These are phyloP conservation scores for Proliferodiscus dingleyae DNA, from an alignment of 2,329 filamentous ascomycete species.

Conservation along the genomic window DNA sequence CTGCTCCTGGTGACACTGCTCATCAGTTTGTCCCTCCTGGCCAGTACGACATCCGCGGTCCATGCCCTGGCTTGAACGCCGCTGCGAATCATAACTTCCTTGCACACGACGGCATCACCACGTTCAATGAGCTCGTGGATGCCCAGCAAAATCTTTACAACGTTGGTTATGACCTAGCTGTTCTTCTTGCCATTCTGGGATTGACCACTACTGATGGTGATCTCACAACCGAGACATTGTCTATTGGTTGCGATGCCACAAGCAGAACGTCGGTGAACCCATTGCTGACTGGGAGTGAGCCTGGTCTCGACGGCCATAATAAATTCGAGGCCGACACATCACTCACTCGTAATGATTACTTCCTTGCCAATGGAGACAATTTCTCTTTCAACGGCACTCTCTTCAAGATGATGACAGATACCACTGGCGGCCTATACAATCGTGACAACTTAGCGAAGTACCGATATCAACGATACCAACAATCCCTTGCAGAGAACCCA, in stretches of 20 bases:
- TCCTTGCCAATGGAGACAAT: conserved; percentile 17
- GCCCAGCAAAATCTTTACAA: conserved; percentile 26
- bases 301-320: conserved; percentile 23
- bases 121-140: conserved; percentile 25
- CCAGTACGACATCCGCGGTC: conserved; percentile 35
- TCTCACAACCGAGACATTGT: conserved; percentile 20
- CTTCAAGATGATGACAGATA: conserved; percentile 24
- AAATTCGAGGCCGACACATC: conserved; percentile 23
- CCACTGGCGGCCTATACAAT: conserved; percentile 34
- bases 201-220: conserved; percentile 22
- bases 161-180: conserved; percentile 21
- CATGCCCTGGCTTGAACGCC: conserved; percentile 38
- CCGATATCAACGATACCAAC: conserved; percentile 30
- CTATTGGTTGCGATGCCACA: conserved; percentile 25
- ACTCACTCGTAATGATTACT: conserved; percentile 27
- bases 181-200: conserved; percentile 19
- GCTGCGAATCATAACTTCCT: conserved; percentile 39
- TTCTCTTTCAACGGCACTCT: conserved; percentile 31
- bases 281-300: conserved; percentile 17
- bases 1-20: conserved; percentile 32
- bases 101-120: conserved; percentile 34
- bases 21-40: conserved; percentile 23
- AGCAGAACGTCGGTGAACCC: conserved; percentile 28
- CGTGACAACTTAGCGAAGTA: conserved; percentile 21
- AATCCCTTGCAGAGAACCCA: conserved; percentile 21